Evolutionary conservation across 73 alveolate species (phyloP).

Genomic region (Paramecium biaurelia): DNA sequence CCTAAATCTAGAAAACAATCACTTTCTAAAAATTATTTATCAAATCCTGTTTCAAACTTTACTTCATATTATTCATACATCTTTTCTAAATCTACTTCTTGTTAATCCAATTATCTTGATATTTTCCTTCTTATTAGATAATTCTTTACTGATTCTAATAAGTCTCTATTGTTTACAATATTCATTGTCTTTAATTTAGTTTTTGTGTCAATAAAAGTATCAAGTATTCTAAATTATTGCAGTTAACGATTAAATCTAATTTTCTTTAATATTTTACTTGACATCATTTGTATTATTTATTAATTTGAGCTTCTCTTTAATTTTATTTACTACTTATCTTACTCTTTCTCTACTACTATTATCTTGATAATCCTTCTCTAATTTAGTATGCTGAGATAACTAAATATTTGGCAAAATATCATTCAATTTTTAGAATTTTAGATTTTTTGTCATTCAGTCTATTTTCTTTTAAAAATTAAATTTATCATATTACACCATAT

Average conservation of each 20-base stretch:
- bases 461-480: not conserved
- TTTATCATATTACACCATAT: not conserved
- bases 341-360: not conserved
- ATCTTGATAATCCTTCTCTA: not conserved
- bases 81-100: not conserved
- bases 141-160: not conserved
- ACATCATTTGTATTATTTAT: not conserved
- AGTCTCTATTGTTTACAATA: not conserved
- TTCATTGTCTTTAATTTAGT: not conserved
- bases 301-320: not conserved
- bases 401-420: not conserved
- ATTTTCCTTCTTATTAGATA: constrained; percentile 1
- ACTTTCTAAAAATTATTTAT: not conserved
- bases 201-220: not conserved
- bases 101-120: not conserved
- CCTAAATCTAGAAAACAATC: constrained; percentile 10
- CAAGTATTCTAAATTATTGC: not conserved
- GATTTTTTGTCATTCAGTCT: not conserved
- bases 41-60: not conserved
- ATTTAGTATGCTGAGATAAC: not conserved
- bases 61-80: not conserved
- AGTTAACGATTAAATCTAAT: not conserved
- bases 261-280: not conserved
- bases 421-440: not conserved
- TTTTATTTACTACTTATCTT: not conserved